These are phyloP conservation scores for Verticillium zaregamsianum DNA, from an alignment of 2,329 filamentous ascomycete species.

Conservation along the genomic window DNA sequence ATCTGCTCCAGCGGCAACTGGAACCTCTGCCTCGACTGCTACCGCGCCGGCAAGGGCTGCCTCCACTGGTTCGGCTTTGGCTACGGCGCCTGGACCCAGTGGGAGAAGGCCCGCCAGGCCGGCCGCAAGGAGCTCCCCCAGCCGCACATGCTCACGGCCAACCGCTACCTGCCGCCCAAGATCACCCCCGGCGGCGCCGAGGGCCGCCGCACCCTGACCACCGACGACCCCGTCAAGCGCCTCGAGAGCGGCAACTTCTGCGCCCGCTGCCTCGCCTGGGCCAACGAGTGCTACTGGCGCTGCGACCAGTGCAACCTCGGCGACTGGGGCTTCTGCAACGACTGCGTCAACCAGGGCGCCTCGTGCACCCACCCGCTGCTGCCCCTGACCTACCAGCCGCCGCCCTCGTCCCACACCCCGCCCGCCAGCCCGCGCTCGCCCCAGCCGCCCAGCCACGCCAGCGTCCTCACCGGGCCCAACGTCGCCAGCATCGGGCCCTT, in stretches of 20 bases:
- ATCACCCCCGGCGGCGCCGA: constrained; percentile 47
- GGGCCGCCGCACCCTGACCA: constrained; percentile 54
- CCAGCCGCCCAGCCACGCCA: constrained; percentile 40
- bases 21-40: constrained; percentile 79
- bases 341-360: constrained; percentile 76
- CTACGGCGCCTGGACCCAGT: constrained; percentile 62
- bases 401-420: constrained; percentile 27
- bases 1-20: constrained; percentile 67
- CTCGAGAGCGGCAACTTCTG: constrained; percentile 83
- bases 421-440: constrained; percentile 37
- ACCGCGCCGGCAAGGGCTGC: constrained; percentile 72
- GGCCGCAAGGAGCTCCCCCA: constrained; percentile 34
- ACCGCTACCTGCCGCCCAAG: constrained; percentile 51
- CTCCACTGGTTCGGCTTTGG: constrained; percentile 87
- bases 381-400: constrained; percentile 62
- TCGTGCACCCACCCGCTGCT: constrained; percentile 80
- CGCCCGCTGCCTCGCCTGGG: constrained; percentile 65
- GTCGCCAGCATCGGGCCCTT: constrained; percentile 50
- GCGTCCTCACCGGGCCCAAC: constrained; percentile 42
- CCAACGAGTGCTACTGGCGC: constrained; percentile 86
- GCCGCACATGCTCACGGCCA: constrained; percentile 56
- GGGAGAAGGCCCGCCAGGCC: constrained; percentile 49
- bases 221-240: constrained; percentile 62
- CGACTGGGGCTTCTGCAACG: constrained; percentile 91
- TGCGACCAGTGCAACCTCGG: constrained; percentile 85